These are phyloP conservation scores for Mucor plumbeus DNA, from an alignment of 371 early-diverging fungal species.

Conservation along the genomic window DNA sequence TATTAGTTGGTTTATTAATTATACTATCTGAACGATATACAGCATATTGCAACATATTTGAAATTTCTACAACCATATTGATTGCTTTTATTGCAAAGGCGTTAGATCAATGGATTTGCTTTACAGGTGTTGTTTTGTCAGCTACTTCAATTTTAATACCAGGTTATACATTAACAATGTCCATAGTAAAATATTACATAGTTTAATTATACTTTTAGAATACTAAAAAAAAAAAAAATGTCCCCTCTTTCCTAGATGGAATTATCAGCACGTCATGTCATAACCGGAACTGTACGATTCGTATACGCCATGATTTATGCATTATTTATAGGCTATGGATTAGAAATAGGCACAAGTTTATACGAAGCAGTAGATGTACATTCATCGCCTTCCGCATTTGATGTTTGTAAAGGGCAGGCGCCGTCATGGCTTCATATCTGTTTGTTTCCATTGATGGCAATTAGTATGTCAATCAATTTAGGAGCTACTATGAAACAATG, in stretches of 20 bases:
- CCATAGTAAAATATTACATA: slow-evolving; percentile 53
- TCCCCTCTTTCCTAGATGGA: slow-evolving; percentile 54
- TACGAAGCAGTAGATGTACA: slow-evolving; percentile 43
- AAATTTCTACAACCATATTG: slow-evolving; percentile 35
- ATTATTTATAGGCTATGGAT: slow-evolving; percentile 75
- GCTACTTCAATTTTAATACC: slow-evolving; percentile 66
- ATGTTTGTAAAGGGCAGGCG: slow-evolving; percentile 23
- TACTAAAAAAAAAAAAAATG: neutral
- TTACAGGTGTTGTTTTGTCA: slow-evolving; percentile 33
- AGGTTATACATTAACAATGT: slow-evolving; percentile 69
- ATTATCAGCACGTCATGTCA: slow-evolving; percentile 76
- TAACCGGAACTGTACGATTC: slow-evolving; percentile 79
- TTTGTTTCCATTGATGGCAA: slow-evolving; percentile 28
- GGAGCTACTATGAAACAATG: slow-evolving; percentile 27
- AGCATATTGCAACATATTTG: slow-evolving; percentile 64
- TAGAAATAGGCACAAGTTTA: slow-evolving; percentile 66
- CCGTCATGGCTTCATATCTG: slow-evolving; percentile 26
- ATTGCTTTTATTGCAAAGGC: slow-evolving; percentile 34
- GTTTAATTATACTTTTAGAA: neutral
- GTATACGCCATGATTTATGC: slow-evolving; percentile 77
- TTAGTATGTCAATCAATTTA: slow-evolving; percentile 26
- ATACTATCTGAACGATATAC: slow-evolving; percentile 61
- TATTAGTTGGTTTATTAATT: slow-evolving; percentile 57
- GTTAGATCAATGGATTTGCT: slow-evolving; percentile 34
- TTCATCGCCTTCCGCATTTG: slow-evolving; percentile 30